These are phyloP conservation scores for Fonsecaea pedrosoi DNA, from an alignment of 2,329 filamentous ascomycete species.

Conservation along the genomic window DNA sequence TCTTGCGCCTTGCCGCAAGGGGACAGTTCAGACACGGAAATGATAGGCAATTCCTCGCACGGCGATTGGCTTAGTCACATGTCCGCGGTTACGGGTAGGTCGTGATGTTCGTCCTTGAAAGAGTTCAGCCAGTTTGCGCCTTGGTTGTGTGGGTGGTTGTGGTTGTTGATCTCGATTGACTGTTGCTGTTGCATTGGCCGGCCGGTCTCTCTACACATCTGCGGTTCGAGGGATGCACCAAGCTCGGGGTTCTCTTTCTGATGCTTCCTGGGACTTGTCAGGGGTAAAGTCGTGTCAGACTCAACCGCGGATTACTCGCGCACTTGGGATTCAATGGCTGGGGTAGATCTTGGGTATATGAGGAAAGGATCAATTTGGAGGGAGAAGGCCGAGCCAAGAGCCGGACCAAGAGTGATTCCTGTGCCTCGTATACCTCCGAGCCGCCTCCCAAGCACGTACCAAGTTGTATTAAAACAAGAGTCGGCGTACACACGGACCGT, in stretches of 20 bases:
- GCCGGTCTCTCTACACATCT: neutral
- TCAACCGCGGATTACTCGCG: neutral
- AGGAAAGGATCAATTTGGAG: neutral
- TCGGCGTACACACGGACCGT: neutral
- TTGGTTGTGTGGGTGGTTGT: neutral
- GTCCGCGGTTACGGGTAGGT: neutral
- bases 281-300: neutral
- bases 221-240: neutral
- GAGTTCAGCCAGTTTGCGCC: neutral
- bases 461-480: no score
- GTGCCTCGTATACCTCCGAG: no score
- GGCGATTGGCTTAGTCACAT: neutral
- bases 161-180: neutral
- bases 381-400: no score
- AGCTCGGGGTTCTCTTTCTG: neutral
- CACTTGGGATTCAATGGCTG: neutral
- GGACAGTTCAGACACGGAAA: neutral
- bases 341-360: neutral
- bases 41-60: neutral
- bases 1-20: neutral
- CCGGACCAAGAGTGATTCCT: no score
- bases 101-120: neutral
- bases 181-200: neutral
- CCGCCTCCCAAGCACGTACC: no score
- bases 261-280: neutral